A percentile compares a stretch with the other conserved stretches of the same genome.
These are phyloP conservation scores for Cavenderia fasciculata DNA, from an alignment of 78 protist species.

Conservation along the genomic window DNA sequence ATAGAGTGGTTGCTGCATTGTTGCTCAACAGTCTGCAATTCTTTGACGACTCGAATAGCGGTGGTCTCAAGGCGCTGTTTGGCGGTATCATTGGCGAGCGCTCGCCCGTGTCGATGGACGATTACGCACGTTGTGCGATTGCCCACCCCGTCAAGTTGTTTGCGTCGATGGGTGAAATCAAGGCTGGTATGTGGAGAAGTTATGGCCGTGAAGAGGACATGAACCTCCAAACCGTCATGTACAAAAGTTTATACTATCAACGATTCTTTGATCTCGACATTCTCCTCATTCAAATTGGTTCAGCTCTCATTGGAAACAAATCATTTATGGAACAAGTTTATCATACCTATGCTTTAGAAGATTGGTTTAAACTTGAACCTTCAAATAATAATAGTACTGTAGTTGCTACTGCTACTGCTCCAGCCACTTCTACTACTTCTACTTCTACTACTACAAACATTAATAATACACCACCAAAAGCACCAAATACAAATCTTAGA, in stretches of 20 bases:
- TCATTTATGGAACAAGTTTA: slow-evolving; percentile 26
- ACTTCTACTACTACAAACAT: background rate
- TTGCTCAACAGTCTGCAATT: background rate
- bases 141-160: slow-evolving; percentile 40
- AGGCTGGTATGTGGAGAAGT: slow-evolving; percentile 59
- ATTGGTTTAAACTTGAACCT: slow-evolving; percentile 50
- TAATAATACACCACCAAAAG: background rate
- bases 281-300: slow-evolving; percentile 46
- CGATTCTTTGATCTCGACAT: slow-evolving; percentile 53
- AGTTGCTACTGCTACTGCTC: slow-evolving; percentile 14
- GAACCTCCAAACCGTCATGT: slow-evolving; percentile 21
- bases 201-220: slow-evolving; percentile 70
- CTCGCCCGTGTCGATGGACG: slow-evolving; percentile 10
- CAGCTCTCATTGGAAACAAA: slow-evolving; percentile 48
- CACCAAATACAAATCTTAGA: background rate
- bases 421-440: slow-evolving; percentile 35
- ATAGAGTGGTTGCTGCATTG: slow-evolving; percentile 26
- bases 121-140: slow-evolving; percentile 34
- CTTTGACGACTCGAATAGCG: background rate
- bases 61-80: slow-evolving; percentile 19
- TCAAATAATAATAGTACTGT: background rate
- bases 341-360: slow-evolving; percentile 9
- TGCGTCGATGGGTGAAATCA: slow-evolving; percentile 58
- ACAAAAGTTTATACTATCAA: slow-evolving; percentile 54
- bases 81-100: slow-evolving; percentile 18